These are phyloP conservation scores for Cryptococcus wingfieldii DNA, from an alignment of 1,284 basidiomycete species.

Conservation along the genomic window DNA sequence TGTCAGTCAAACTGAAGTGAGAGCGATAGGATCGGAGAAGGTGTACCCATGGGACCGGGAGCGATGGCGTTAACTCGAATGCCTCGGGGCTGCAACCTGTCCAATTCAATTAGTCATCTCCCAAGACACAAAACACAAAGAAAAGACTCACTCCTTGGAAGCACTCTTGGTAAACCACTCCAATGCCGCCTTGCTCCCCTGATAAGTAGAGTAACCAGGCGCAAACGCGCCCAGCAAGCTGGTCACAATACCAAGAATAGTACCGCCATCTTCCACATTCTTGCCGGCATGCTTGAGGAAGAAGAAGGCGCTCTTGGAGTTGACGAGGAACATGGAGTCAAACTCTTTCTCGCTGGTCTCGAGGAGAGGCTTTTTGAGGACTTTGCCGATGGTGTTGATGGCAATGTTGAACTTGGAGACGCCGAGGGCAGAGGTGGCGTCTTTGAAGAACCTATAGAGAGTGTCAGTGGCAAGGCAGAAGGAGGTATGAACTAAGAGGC, in stretches of 20 bases:
- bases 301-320: conserved; percentile 27
- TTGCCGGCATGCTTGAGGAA: conserved; percentile 24
- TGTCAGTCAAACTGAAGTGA: background rate
- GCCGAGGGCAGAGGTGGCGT: background rate
- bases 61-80: conserved; percentile 1
- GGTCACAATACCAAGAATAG: conserved; percentile 23
- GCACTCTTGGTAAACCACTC: conserved; percentile 28
- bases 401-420: conserved; percentile 17
- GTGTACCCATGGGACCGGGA: background rate
- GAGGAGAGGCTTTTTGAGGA: conserved; percentile 25
- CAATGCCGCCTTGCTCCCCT: conserved; percentile 26
- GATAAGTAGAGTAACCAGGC: conserved; percentile 23
- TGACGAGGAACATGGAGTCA: conserved; percentile 23
- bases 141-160: conserved; percentile 13
- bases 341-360: conserved; percentile 23
- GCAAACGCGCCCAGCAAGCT: conserved; percentile 20
- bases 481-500: no score
- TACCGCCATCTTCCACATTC: conserved; percentile 18
- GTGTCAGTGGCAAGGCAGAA: background rate
- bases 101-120: background rate
- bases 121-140: background rate
- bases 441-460: background rate
- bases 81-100: conserved; percentile 1
- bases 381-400: conserved; percentile 29
- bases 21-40: background rate